Base-by-base conservation (phyloP, 1,284 basidiomycete genomes). In the Tylopilus sp. region DNA sequence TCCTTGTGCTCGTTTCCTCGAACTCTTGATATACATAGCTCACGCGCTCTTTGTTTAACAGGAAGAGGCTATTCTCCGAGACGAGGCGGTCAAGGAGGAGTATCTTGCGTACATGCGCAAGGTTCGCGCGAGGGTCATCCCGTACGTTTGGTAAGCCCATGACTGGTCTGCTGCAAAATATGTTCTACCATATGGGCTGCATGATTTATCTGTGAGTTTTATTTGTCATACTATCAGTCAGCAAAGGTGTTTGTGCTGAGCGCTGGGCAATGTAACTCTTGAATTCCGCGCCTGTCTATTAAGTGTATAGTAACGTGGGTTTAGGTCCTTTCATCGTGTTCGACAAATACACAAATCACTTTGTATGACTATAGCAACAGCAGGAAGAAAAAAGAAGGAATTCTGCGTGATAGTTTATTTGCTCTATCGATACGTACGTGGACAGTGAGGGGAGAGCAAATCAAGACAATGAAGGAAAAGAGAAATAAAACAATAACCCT, bases 361-460 rank as follows among this genome's bases (percentile, higher is more conserved):
- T 41, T 11, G 23, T 19, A 12, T n/a, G 23, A 34, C 34, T 43
- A 36, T 21, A 16, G 13, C n/a, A 19, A 35, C 23, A 13, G 1
- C 19, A 11, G n/a, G 18, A 16, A 2, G 23, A 15, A 6, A n/a
- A 1, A 2, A 2, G 4, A 13, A 25, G 19, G 21, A 18, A 21
- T 0, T 41, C 28, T 59, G 39, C 29, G 8, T 23, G 46, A n/a
- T 48, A 30, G 8, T 34, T 39, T 49, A 53, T 28, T 7, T 52
- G 35, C 34, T 59, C 48, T 61, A 59, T 42, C 15, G 9, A 43
- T 34, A 28, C 19, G 25, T 35, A 18, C 26, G 26, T 21, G n/a
- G 9, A 9, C 2, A 35, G 39, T 36, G 28, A 16, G 11, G 19
- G 12, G 33, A 18, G 4, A n/a, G 35, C 9, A 21, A 19, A 3